Base-by-base conservation (phyloP, 441 rosid species). In the Euphorbia corollata region DNA sequence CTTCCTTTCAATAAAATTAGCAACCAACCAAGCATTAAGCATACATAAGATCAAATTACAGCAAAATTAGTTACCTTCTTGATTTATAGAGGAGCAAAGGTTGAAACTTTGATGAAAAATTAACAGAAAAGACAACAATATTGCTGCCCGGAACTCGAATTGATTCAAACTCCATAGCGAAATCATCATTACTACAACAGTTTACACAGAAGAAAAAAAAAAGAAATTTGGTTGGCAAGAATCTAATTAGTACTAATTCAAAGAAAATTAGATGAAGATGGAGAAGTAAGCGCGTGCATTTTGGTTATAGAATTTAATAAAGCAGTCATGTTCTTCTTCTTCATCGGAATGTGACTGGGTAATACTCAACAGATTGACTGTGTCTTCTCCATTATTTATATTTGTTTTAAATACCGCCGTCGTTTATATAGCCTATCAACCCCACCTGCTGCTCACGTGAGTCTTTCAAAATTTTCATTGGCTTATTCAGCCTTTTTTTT, bases 31-130 rank as follows among this genome's bases (percentile, higher is more conserved):
- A 7, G 51, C 45, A 39, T 39, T 39, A 39, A 39, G 32, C 32
- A 27, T 27, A 27, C 32, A 27, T 27, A 27, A 27, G 32, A 27
- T 27, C 32, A 19, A 5, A 30, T 41, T 4, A 41, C 20, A 65
- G 36, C 20, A 16, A 24, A 5, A 10, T 13, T 41, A 1, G 19
- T 32, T 79, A 91, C 96, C 97, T 81, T 89, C 92, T 7, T 63
- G 54, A 72, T 77, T 80, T 23, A 79, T 82, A 73, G 84, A 73
- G 65, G 59, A 74, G 59, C 86, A 78, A 64, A 78, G 75, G 63
- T 69, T 75, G 67, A 73, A 69, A 72, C 75, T 77, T 50, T 71
- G 81, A 72, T 63, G 68, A 61, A 81, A 75, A 65, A 79, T 19
- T n/a, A 69, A 68, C 64, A 87, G 23, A 22, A 83, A 50, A 73